These are phyloP conservation scores for Colletotrichum sp. DNA, from an alignment of 2,329 filamentous ascomycete genomes.

Conservation along the genomic window DNA sequence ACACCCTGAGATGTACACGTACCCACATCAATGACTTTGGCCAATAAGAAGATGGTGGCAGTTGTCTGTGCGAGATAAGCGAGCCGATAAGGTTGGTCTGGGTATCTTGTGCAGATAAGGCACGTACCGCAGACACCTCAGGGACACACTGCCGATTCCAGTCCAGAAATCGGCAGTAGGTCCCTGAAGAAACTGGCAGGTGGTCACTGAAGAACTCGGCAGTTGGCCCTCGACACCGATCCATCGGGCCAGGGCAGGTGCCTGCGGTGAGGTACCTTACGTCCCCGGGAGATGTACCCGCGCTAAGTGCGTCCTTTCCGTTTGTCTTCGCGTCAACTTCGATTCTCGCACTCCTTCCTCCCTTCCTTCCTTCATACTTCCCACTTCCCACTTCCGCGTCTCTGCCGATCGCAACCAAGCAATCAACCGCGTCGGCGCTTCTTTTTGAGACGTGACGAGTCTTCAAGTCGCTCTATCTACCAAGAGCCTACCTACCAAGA, in stretches of 20 bases:
- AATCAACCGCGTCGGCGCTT: neutral
- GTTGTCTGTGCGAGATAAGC: neutral
- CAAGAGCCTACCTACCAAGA: neutral
- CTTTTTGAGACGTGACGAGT: neutral
- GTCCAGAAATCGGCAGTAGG: neutral
- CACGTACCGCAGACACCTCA: neutral
- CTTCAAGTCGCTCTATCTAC: neutral
- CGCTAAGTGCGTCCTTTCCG: neutral
- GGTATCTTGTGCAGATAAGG: too few relatives aligned
- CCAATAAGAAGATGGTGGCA: neutral
- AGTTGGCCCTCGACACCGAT: too few relatives aligned
- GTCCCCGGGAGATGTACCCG: neutral
- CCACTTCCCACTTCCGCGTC: neutral
- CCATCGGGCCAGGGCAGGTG: neutral
- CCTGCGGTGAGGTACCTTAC: neutral
- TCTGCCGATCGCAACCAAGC: neutral
- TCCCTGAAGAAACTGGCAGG: neutral
- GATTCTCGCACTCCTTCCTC: neutral
- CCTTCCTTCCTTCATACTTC: neutral
- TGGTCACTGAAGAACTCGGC: neutral
- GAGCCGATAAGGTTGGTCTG: neutral
- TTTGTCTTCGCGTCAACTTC: neutral
- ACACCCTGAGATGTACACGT: neutral
- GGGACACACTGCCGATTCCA: neutral
- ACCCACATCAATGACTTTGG: neutral